These are phyloP conservation scores for Rhynchosporium graminicola DNA, from an alignment of 2,329 filamentous ascomycete genomes.

Conservation along the genomic window DNA sequence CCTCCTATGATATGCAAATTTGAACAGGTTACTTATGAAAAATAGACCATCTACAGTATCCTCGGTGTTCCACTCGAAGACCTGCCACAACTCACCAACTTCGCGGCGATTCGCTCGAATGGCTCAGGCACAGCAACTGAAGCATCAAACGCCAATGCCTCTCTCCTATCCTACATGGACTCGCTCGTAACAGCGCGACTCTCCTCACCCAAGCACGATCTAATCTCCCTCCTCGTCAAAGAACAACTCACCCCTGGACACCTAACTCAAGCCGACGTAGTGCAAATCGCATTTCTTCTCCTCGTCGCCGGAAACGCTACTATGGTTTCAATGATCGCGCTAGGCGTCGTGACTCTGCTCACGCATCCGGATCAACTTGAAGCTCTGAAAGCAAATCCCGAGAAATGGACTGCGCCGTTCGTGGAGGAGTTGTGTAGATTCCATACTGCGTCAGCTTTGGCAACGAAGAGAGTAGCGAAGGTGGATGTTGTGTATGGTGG, in stretches of 20 bases:
- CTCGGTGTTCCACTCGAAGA: conserved; percentile 51
- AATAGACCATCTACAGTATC: conserved; percentile 51
- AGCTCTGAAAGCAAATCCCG: conserved; percentile 45
- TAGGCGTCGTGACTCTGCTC: conserved; percentile 49
- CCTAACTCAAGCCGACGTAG: conserved; percentile 35
- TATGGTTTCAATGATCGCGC: conserved; percentile 53
- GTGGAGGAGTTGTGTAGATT: conserved; percentile 52
- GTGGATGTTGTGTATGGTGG: conserved; percentile 48
- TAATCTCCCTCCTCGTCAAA: conserved; percentile 46
- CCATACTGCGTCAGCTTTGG: conserved; percentile 50
- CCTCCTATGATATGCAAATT: not conserved
- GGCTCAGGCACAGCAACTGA: conserved; percentile 50
- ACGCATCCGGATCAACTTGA: conserved; percentile 47
- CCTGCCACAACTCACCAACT: conserved; percentile 48
- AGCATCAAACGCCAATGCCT: conserved; percentile 49
- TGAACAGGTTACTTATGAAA: not conserved
- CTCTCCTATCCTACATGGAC: conserved; percentile 49
- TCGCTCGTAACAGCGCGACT: conserved; percentile 46
- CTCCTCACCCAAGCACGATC: conserved; percentile 46
- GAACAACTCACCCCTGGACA: conserved; percentile 39
- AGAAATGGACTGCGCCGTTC: conserved; percentile 42
- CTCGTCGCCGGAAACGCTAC: conserved; percentile 55
- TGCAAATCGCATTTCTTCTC: conserved; percentile 52
- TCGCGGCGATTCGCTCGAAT: conserved; percentile 49
- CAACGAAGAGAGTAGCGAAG: conserved; percentile 51